Evolutionary conservation across 148 eudicot species (phyloP).

Genomic region (Fagopyrum homotropicum): DNA sequence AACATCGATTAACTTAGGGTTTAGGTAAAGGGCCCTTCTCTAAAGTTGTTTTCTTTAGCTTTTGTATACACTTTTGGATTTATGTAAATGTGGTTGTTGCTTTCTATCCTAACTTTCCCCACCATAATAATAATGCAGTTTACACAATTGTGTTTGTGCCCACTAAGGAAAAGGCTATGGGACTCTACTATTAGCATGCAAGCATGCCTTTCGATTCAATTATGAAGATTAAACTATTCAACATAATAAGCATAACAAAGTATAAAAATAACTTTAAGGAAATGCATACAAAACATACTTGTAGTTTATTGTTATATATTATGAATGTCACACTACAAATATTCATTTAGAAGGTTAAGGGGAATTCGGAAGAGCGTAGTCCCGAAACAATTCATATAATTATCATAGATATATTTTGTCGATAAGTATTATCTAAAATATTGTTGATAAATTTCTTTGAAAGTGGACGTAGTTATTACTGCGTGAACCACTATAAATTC

Average conservation of each 20-base stretch:
- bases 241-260: not conserved
- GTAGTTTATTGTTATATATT: too few relatives aligned
- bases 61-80: constrained; percentile 2
- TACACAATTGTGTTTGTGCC: constrained; percentile 12
- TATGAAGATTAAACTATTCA: not conserved
- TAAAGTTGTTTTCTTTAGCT: not conserved
- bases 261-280: not conserved
- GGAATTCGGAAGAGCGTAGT: too few relatives aligned
- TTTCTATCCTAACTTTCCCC: constrained; percentile 13
- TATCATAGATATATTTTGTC: too few relatives aligned
- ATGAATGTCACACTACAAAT: too few relatives aligned
- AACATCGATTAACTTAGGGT: not conserved
- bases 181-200: not conserved
- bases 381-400: too few relatives aligned
- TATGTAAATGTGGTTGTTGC: constrained; percentile 1
- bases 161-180: constrained; percentile 2
- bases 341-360: too few relatives aligned
- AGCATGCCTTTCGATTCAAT: not conserved
- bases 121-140: constrained; percentile 11
- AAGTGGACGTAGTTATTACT: too few relatives aligned
- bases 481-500: too few relatives aligned
- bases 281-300: too few relatives aligned
- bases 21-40: not conserved
- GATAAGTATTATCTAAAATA: too few relatives aligned
- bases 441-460: too few relatives aligned